Percentiles rank a stretch among this genome's conserved stretches.
phyloP scores from a whole-genome alignment of 2,329 filamentous ascomycete genomes.

The Catunica adiposa region DNA sequence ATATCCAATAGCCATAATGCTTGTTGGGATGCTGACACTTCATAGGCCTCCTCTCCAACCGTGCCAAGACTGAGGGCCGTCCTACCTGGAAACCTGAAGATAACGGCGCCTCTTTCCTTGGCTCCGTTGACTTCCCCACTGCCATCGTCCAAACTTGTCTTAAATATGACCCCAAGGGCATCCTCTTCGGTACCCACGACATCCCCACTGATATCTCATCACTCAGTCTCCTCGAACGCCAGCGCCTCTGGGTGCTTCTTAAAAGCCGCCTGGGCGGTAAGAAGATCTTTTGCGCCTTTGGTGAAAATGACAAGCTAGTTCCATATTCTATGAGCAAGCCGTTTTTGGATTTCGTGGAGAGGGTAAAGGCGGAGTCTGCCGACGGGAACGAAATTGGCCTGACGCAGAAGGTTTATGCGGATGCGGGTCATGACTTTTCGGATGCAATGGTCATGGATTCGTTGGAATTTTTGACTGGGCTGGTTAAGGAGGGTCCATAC shows the following conservation, averaged over 20 bases:
- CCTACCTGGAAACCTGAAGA: constrained; percentile 39
- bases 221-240: constrained; percentile 22
- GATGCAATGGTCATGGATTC: constrained; percentile 50
- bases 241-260: constrained; percentile 23
- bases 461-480: constrained; percentile 42
- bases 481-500: constrained; percentile 22
- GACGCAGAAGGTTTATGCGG: constrained; percentile 51
- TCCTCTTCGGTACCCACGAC: constrained; percentile 43
- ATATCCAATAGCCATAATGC: not conserved
- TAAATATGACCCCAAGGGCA: constrained; percentile 56
- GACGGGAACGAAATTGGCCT: constrained; percentile 39
- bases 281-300: constrained; percentile 46
- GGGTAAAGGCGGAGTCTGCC: constrained; percentile 36
- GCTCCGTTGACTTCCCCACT: constrained; percentile 59
- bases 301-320: constrained; percentile 54
- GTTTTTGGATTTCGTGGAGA: constrained; percentile 46
- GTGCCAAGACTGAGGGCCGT: constrained; percentile 55
- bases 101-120: constrained; percentile 49
- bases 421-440: constrained; percentile 53
- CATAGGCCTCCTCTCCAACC: constrained; percentile 53
- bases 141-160: constrained; percentile 47
- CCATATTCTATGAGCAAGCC: constrained; percentile 45
- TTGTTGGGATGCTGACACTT: not conserved
- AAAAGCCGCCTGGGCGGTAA: constrained; percentile 41
- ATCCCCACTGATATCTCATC: constrained; percentile 25